phyloP scores from a whole-genome alignment of 768 basidiomycete species.

The Podaxis sp. region DNA sequence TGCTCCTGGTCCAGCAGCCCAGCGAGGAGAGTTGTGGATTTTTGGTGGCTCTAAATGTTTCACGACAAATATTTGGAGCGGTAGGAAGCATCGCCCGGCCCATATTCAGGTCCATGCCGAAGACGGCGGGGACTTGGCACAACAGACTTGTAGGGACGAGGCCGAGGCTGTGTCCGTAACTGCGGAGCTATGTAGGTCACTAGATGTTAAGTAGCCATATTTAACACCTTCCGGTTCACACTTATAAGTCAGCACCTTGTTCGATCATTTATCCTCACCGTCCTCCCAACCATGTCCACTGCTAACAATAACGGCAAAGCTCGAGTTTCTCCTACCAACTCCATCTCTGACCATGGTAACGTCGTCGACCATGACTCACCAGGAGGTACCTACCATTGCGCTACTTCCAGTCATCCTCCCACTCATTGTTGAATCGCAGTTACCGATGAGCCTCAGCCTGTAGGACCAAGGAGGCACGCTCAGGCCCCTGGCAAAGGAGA shows the following conservation, averaged over 20 bases:
- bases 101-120: background rate
- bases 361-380: slow-evolving; percentile 74
- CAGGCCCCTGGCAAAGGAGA: slow-evolving; percentile 20
- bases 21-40: too few relatives aligned
- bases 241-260: background rate
- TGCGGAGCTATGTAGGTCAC: background rate
- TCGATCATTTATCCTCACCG: background rate
- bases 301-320: slow-evolving; percentile 50
- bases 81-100: too few relatives aligned
- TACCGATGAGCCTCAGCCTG: slow-evolving; percentile 53
- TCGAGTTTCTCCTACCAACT: slow-evolving; percentile 41
- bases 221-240: too few relatives aligned
- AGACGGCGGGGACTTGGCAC: background rate
- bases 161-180: slow-evolving; percentile 9
- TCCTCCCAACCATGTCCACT: slow-evolving; percentile 11
- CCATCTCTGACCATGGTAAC: slow-evolving; percentile 45
- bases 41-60: too few relatives aligned
- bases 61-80: too few relatives aligned
- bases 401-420: slow-evolving; percentile 9
- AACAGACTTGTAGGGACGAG: background rate
- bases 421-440: slow-evolving; percentile 39
- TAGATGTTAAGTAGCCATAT: too few relatives aligned
- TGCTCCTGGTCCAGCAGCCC: too few relatives aligned
- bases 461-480: slow-evolving; percentile 30
- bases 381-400: slow-evolving; percentile 43